phyloP scores from a whole-genome alignment of 2,329 filamentous ascomycete species.

The Xylaria sp. region DNA sequence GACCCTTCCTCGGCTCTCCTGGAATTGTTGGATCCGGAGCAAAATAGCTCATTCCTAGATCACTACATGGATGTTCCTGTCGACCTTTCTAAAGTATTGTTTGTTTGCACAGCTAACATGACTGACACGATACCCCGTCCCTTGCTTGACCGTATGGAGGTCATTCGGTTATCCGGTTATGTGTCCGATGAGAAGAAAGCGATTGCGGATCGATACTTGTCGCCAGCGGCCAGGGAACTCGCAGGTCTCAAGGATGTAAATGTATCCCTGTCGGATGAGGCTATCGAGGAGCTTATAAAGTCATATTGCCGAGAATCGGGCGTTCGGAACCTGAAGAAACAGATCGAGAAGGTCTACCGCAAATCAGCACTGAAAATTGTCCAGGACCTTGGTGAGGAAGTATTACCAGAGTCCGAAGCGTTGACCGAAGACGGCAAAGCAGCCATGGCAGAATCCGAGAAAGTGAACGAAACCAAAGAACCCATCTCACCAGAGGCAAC shows the following conservation, averaged over 20 bases:
- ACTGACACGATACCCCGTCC: constrained; percentile 97
- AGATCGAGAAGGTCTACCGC: constrained; percentile 98
- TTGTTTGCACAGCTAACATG: constrained; percentile 99
- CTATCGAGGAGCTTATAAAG: constrained; percentile 97
- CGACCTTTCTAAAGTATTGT: constrained; percentile 95
- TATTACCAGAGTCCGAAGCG: constrained; percentile 80
- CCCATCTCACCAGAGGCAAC: constrained; percentile 53
- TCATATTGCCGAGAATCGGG: constrained; percentile 98
- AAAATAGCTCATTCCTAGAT: constrained; percentile 96
- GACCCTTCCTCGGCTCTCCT: constrained; percentile 94
- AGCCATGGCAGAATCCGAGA: constrained; percentile 75
- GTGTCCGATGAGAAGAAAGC: constrained; percentile 99
- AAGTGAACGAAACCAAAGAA: constrained; percentile 70
- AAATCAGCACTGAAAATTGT: constrained; percentile 98
- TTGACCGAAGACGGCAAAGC: constrained; percentile 87
- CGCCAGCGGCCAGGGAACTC: constrained; percentile 92
- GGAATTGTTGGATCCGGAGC: constrained; percentile 94
- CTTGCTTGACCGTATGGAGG: constrained; percentile 95
- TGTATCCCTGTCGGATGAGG: constrained; percentile 85
- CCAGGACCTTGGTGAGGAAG: constrained; percentile 89
- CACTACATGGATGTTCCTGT: constrained; percentile 99
- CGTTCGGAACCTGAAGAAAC: constrained; percentile 97
- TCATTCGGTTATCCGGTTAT: constrained; percentile 95
- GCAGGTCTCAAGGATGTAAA: constrained; percentile 91
- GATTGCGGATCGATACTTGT: constrained; percentile 92